Conservation (phyloP, 495 filamentous ascomycete species). For the Penicillium crystallinum region DNA sequence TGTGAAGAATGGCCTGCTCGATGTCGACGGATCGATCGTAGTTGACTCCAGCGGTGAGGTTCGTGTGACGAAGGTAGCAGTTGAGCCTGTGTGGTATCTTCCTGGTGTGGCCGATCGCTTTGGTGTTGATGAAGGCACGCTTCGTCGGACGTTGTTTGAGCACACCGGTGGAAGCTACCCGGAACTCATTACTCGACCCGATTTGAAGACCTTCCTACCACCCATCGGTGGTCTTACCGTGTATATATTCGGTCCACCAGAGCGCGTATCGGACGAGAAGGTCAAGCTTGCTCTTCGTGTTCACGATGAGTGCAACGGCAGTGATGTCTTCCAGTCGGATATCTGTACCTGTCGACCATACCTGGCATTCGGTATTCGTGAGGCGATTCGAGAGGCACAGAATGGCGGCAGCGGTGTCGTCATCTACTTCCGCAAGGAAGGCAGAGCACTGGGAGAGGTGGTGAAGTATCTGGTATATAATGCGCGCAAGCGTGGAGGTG, state of each 20-base stretch:
- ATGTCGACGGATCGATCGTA: conserved; percentile 88
- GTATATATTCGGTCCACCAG: conserved; percentile 93
- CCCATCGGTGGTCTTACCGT: conserved; percentile 96
- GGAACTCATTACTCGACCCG: conserved; percentile 83
- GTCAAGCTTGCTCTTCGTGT: conserved; percentile 82
- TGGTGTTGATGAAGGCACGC: conserved; percentile 84
- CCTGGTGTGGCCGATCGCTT: conserved; percentile 94
- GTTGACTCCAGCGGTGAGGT: conserved; percentile 79
- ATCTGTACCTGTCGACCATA: conserved; percentile 98
- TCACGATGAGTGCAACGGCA: conserved; percentile 96
- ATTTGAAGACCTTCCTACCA: conserved; percentile 93
- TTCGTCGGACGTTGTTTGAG: conserved; percentile 86
- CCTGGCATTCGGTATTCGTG: conserved; percentile 92
- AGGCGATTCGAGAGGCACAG: conserved; percentile 95
- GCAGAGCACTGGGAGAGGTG: conserved; percentile 91
- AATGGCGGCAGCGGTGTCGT: conserved; percentile 92
- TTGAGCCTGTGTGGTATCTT: conserved; percentile 94
- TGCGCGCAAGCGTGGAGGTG: conserved; percentile 72
- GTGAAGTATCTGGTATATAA: conserved; percentile 98
- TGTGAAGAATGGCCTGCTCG: conserved; percentile 69
- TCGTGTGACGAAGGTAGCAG: conserved; percentile 92
- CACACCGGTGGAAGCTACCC: conserved; percentile 92
- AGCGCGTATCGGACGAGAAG: conserved; percentile 84
- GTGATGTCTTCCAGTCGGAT: conserved; percentile 96
- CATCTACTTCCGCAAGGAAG: conserved; percentile 99